phyloP scores from a whole-genome alignment of 257 asterid genomes.

The Paulownia fortunei region DNA sequence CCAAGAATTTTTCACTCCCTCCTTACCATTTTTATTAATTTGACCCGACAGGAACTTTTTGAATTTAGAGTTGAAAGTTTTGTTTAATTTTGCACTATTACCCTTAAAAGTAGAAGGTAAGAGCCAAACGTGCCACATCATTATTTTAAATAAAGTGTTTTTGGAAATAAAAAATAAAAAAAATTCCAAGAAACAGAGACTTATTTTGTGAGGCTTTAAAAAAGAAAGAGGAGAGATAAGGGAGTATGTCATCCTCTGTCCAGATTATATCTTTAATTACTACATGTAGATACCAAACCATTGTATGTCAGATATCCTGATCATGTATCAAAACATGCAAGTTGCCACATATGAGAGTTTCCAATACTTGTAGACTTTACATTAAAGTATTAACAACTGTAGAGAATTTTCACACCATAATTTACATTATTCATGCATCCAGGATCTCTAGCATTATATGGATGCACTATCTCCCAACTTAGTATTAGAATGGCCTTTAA shows the following conservation, averaged over 20 bases:
- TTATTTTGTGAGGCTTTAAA: not conserved
- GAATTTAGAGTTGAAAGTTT: too few relatives aligned
- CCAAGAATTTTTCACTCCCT: not conserved
- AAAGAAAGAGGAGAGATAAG: too few relatives aligned
- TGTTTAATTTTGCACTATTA: not conserved
- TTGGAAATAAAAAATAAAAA: too few relatives aligned
- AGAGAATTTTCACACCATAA: not conserved
- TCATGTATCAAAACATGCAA: not conserved
- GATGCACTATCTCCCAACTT: not conserved
- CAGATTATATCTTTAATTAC: not conserved
- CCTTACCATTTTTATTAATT: not conserved
- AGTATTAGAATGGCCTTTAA: not conserved
- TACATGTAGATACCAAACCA: not conserved
- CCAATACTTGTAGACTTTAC: not conserved
- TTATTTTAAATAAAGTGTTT: not conserved
- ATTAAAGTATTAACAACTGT: not conserved
- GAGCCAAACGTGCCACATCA: not conserved
- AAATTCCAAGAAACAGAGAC: not conserved
- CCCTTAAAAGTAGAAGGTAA: not conserved
- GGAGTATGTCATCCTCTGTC: not conserved
- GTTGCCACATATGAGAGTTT: not conserved
- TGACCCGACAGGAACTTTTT: not conserved
- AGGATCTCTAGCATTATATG: not conserved
- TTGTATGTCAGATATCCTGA: not conserved
- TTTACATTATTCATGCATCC: not conserved